These are phyloP conservation scores for Geotrichum reessii DNA, from an alignment of 1,139 yeast genomes.

Conservation along the genomic window DNA sequence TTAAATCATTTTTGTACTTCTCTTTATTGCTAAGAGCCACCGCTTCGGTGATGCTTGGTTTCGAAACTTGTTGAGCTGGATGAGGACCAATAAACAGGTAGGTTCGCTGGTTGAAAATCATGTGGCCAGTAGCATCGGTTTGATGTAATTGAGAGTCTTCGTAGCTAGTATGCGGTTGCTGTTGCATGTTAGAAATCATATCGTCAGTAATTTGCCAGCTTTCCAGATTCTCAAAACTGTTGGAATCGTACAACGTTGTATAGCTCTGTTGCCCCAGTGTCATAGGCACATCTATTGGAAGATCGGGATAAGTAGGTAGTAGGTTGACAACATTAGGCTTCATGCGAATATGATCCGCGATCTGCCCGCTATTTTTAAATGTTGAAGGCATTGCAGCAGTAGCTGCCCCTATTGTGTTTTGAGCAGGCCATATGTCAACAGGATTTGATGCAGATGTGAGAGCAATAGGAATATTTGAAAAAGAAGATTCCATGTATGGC, in stretches of 20 bases:
- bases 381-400: background rate
- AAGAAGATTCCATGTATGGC: background rate
- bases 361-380: background rate
- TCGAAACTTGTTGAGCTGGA: slow-evolving; percentile 15
- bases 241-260: background rate
- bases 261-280: background rate
- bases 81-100: slow-evolving; percentile 28
- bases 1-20: background rate
- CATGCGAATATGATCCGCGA: slow-evolving; percentile 18
- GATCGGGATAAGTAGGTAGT: slow-evolving; percentile 16
- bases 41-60: background rate
- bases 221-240: background rate
- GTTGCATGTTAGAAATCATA: background rate
- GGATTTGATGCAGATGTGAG: slow-evolving; percentile 3
- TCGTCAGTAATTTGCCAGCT: slow-evolving; percentile 5
- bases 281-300: slow-evolving; percentile 4
- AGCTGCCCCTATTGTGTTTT: background rate
- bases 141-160: background rate
- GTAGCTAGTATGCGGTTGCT: background rate
- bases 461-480: background rate
- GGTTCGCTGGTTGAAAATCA: slow-evolving; percentile 24
- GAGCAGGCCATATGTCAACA: background rate
- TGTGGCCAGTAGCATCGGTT: slow-evolving; percentile 1
- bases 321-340: slow-evolving; percentile 21
- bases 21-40: background rate